Evolutionary conservation across 495 filamentous ascomycete species (phyloP), one percentile per base, ranked within the genome.

Genomic region (Penicillium coffeae): DNA sequence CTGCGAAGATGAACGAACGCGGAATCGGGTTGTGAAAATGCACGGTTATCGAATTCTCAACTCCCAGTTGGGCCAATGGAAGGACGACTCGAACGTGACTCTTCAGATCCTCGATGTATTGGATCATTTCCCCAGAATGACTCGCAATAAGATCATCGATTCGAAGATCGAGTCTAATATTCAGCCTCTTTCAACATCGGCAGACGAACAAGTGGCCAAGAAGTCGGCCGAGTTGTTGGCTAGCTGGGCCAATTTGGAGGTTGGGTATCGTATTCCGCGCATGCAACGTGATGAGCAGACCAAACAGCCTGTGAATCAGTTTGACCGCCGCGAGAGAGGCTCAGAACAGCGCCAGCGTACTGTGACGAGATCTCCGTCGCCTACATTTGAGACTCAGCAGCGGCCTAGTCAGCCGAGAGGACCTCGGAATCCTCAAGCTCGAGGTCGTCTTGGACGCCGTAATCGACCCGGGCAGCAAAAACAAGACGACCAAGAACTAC

Each of bases 11-110:
- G 91, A 96, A 58, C 80, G 83, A 44, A 89, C 96, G 34, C 82
- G 84, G 40, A 89, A 94, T 68, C 84, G 88, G 13, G 89, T 97
- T 25, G 85, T 96, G 47, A 86, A 89, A 62, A 92, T 97, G 87
- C 93, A 96, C 72, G 94, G 91, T 38, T 97, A 99, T 63, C 86
- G 89, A 53, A 95, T 96, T 52, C 76, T 99, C 19, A 95, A 90
- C 59, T 87, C 83, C 16, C 86, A 88, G 16, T 75, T 99, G 10
- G 81, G 81, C 40, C 82, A 83, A 40, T 97, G 89, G 78, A 86
- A 84, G 50, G 88, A 93, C 16, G 93, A 97, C 62, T 74, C 80
- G 68, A 95, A 95, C 50, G 82, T 97, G 27, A 78, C 93, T 21
- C 70, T 95, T 47, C 94, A 95, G 68, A 82, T 95, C 33, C 75